Evolutionary conservation across 192 early-diverging fungal genomes (phyloP).

Genomic region (Linnemannia elongata): DNA sequence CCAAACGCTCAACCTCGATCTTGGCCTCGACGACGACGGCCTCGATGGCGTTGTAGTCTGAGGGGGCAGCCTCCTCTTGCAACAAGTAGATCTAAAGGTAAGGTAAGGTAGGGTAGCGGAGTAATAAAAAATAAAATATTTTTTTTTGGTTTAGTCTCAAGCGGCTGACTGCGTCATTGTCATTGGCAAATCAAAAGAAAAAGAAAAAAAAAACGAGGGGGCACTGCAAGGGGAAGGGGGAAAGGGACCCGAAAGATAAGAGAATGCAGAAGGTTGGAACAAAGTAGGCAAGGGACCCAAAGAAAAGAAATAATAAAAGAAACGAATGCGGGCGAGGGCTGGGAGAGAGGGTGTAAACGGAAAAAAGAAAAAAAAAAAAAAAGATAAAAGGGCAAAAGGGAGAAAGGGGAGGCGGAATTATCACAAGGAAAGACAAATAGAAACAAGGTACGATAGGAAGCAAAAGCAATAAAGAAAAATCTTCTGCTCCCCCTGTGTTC

Average conservation of each 20-base stretch:
- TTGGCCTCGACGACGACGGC: conserved; percentile 94
- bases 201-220: neutral
- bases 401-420: neutral
- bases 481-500: neutral
- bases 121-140: neutral
- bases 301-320: neutral
- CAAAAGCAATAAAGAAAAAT: neutral
- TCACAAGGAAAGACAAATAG: neutral
- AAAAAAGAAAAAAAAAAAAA: neutral
- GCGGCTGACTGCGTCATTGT: neutral
- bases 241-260: conserved; percentile 10
- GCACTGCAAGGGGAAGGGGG: neutral
- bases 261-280: neutral
- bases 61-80: conserved; percentile 95
- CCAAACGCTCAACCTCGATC: conserved; percentile 91
- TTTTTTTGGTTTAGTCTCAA: neutral
- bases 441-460: neutral
- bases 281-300: neutral
- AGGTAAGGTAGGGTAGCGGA: neutral
- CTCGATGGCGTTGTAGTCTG: conserved; percentile 91
- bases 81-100: conserved; percentile 84
- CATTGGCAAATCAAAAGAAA: neutral
- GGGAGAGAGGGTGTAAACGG: neutral
- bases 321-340: neutral
- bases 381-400: conserved; percentile 10